Evolutionary conservation across 176 grass and related monocot genomes (phyloP), one percentile per base, ranked within the genome.

Genomic region (Rhynchospora breviuscula): DNA sequence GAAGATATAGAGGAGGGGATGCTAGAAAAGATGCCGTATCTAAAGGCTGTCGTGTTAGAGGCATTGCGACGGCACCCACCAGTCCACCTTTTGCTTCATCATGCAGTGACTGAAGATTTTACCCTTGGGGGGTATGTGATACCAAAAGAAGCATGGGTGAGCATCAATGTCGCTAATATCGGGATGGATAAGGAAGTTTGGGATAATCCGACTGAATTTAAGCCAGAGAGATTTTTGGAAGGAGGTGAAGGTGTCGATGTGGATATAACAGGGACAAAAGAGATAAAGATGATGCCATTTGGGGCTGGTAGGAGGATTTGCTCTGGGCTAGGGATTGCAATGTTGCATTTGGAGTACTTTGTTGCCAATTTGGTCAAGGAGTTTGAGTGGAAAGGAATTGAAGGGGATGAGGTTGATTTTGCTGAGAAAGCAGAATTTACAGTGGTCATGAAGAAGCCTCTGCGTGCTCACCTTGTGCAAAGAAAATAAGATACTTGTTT

Each of bases 261-360:
- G 68, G 90, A 90, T 79, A 81, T 94, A 25, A 94, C 88, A 11
- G 93, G 93, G 81, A 92, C 44, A 23, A 83, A 85, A 68, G 90
- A 51, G 86, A 92, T 94, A 31, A 88, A 59, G 81, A 94, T 94
- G 93, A 94, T 94, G 90, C 92, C 92, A 10, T 94, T 94, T 68
- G 92, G 90, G 56, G 92, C 82, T 0, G 92, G 92, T 0, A 54
- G 92, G 13, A 88, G 92, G 86, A 88, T 94, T 40, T 94, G 92
- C 71, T 59, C 90, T 0, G 90, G 88, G 6, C 63, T 88, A 15
- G 84, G 63, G 14, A 43, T 90, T 31, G 92, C 88, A 63, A 90
- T 94, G 90, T 71, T 92, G 12, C 90, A 94, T 67, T 81, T 94
- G 0, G 88, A 94, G 81, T 92, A 85, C 60, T 90, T 94, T 65